These are phyloP conservation scores for Crotalaria pallida DNA, from an alignment of 306 rosid species.

Conservation along the genomic window DNA sequence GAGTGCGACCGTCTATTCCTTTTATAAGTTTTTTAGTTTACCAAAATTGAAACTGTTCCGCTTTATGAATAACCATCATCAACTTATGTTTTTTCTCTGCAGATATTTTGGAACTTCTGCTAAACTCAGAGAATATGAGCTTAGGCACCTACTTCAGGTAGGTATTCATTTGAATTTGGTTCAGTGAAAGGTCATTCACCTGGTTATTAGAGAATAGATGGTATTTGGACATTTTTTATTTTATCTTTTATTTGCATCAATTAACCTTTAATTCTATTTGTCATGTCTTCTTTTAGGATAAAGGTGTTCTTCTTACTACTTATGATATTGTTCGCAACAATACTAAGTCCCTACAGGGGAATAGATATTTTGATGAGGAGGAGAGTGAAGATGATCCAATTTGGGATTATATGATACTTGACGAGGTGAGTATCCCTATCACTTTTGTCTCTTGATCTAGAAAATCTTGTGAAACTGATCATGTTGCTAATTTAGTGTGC, in stretches of 20 bases:
- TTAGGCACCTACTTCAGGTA: conserved; percentile 86
- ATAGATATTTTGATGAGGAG: conserved; percentile 35
- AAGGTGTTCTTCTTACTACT: conserved; percentile 91
- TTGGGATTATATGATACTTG: conserved; percentile 98
- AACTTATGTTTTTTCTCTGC: conserved; percentile 23
- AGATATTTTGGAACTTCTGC: conserved; percentile 67
- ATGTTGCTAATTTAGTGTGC: background rate
- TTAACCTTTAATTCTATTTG: conserved; percentile 2
- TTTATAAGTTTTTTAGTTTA: background rate
- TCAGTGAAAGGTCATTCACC: background rate
- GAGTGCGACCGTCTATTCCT: conserved; percentile 51
- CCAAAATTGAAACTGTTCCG: background rate
- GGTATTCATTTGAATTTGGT: conserved; percentile 36
- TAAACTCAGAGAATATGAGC: conserved; percentile 73
- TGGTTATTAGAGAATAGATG: background rate
- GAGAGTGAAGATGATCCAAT: conserved; percentile 49
- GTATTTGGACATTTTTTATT: background rate
- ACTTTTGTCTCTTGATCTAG: background rate
- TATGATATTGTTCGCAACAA: conserved; percentile 91
- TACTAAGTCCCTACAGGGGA: conserved; percentile 64
- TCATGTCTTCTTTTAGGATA: conserved; percentile 44
- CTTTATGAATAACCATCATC: background rate
- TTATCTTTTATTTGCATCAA: background rate
- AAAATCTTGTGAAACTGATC: background rate
- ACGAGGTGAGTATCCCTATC: conserved; percentile 50